These are phyloP conservation scores for Coniosporium tulheliwenetii DNA, from an alignment of 2,329 filamentous ascomycete genomes.

Conservation along the genomic window DNA sequence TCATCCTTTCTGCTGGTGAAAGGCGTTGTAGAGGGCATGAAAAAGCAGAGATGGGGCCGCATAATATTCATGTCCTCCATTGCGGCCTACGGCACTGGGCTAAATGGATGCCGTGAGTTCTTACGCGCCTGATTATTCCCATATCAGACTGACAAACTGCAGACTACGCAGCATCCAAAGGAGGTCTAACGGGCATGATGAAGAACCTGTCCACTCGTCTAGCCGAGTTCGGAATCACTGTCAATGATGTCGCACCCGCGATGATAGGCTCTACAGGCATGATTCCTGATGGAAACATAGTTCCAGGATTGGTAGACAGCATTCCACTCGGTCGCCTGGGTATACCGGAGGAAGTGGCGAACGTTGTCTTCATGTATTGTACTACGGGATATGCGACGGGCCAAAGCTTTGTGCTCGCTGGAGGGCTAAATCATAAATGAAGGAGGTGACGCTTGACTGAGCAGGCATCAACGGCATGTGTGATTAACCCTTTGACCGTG, in stretches of 20 bases:
- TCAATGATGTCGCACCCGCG: conserved; percentile 53
- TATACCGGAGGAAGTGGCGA: conserved; percentile 42
- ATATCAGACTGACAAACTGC: not conserved
- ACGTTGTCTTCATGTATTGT: conserved; percentile 44
- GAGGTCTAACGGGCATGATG: conserved; percentile 48
- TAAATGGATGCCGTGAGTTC: conserved; percentile 40
- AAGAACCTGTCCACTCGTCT: conserved; percentile 45
- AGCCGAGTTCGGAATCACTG: conserved; percentile 44
- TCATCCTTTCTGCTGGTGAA: conserved; percentile 48
- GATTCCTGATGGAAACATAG: conserved; percentile 7
- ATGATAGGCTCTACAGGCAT: conserved; percentile 42
- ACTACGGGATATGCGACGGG: conserved; percentile 36
- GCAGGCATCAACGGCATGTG: too few species aligned
- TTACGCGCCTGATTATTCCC: not conserved
- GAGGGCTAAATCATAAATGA: conserved; percentile 6
- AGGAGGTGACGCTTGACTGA: too few species aligned
- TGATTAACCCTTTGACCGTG: too few species aligned
- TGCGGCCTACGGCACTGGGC: conserved; percentile 45
- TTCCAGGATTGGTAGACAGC: conserved; percentile 39
- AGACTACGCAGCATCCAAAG: conserved; percentile 14
- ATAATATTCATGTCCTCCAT: conserved; percentile 51
- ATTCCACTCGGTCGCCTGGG: conserved; percentile 45
- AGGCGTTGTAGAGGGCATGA: conserved; percentile 45
- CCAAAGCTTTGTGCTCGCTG: conserved; percentile 9
- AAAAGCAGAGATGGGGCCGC: conserved; percentile 42